Evolutionary conservation across 2,329 filamentous ascomycete genomes (phyloP).

Genomic region (Amesomyces nigricolor): DNA sequence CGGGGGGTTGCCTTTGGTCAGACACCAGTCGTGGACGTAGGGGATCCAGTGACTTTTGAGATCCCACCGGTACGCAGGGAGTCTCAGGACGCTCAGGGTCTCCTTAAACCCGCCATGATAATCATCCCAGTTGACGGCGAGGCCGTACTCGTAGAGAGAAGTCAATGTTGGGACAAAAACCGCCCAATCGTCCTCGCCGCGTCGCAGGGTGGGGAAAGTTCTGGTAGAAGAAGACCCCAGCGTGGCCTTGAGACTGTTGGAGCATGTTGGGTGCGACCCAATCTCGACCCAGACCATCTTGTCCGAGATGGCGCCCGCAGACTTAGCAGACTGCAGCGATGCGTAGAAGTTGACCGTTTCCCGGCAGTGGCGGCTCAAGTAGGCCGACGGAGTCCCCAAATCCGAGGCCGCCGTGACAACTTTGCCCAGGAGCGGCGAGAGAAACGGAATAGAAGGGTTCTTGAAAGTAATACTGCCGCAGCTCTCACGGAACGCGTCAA

Average conservation of each 20-base stretch:
- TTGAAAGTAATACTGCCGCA: too few relatives aligned
- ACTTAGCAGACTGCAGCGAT: neutral
- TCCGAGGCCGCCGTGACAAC: too few relatives aligned
- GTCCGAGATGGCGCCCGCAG: neutral
- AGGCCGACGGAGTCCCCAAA: neutral
- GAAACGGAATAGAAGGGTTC: too few relatives aligned
- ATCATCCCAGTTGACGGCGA: conserved; percentile 65
- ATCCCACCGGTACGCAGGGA: conserved; percentile 68
- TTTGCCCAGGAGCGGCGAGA: too few relatives aligned
- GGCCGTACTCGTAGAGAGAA: conserved; percentile 52
- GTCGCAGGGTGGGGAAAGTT: conserved; percentile 7
- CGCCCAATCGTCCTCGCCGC: conserved; percentile 4
- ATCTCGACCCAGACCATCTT: conserved; percentile 3
- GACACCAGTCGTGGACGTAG: conserved; percentile 63
- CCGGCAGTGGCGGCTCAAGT: neutral
- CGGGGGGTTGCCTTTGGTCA: conserved; percentile 55
- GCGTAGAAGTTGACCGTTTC: neutral
- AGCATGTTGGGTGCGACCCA: conserved; percentile 6
- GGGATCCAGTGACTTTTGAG: conserved; percentile 65
- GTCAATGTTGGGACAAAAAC: neutral
- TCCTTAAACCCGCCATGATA: conserved; percentile 50
- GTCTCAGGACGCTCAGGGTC: conserved; percentile 46
- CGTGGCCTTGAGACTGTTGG: conserved; percentile 2
- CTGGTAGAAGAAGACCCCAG: neutral
- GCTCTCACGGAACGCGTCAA: conserved; percentile 43